These are phyloP conservation scores for Aspergillus sergii DNA, from an alignment of 2,329 filamentous ascomycete genomes.

Conservation along the genomic window DNA sequence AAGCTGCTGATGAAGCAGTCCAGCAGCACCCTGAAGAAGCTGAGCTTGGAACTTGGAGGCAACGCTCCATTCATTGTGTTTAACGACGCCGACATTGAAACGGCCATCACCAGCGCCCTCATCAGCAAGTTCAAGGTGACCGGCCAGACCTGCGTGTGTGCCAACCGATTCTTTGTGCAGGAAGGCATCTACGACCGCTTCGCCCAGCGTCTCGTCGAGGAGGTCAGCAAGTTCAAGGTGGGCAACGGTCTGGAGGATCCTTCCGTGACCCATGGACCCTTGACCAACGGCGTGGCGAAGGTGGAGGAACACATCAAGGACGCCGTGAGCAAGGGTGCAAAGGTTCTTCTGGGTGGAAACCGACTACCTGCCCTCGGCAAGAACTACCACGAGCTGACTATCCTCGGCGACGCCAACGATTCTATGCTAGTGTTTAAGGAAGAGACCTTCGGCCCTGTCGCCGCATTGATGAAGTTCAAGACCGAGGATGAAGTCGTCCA, in stretches of 20 bases:
- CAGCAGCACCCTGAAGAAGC: slow-evolving; percentile 75
- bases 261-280: slow-evolving; percentile 45
- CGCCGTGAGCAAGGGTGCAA: slow-evolving; percentile 72
- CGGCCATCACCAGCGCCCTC: slow-evolving; percentile 77
- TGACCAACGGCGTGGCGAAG: slow-evolving; percentile 75
- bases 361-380: slow-evolving; percentile 69
- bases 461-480: slow-evolving; percentile 80
- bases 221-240: slow-evolving; percentile 47
- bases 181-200: slow-evolving; percentile 53
- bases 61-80: slow-evolving; percentile 96
- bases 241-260: slow-evolving; percentile 41
- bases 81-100: slow-evolving; percentile 77
- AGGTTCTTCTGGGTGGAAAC: slow-evolving; percentile 72
- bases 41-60: slow-evolving; percentile 85
- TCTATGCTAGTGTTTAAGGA: slow-evolving; percentile 79
- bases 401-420: slow-evolving; percentile 77
- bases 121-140: slow-evolving; percentile 86
- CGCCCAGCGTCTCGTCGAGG: slow-evolving; percentile 53
- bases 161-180: slow-evolving; percentile 56
- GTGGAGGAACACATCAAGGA: slow-evolving; percentile 74
- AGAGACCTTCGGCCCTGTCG: slow-evolving; percentile 92
- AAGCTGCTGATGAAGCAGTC: slow-evolving; percentile 85
- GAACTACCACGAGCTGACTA: slow-evolving; percentile 86
- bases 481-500: slow-evolving; percentile 82
- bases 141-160: slow-evolving; percentile 90